A percentile compares a stretch with the other conserved stretches of the same genome.
Evolutionary conservation across 1,139 yeast species (phyloP).

Genomic region (Yamadazyma sp.): DNA sequence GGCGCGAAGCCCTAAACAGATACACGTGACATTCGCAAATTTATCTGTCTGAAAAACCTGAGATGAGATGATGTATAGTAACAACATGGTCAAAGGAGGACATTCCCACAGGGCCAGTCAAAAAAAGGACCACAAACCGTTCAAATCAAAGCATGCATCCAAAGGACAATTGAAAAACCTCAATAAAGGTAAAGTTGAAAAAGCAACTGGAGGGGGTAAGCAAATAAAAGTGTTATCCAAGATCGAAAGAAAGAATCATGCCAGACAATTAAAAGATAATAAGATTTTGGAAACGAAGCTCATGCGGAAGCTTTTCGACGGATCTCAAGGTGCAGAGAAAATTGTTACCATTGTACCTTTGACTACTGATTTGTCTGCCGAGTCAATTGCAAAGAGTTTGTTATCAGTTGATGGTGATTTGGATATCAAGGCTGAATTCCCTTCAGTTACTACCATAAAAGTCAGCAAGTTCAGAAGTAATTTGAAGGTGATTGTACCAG

Average conservation of each 20-base stretch:
- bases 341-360: conserved; percentile 79
- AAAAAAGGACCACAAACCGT: conserved; percentile 83
- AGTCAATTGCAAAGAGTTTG: conserved; percentile 54
- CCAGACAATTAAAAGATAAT: conserved; percentile 73
- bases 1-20: conserved; percentile 11
- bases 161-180: conserved; percentile 81
- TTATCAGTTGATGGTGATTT: conserved; percentile 29
- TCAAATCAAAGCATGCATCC: conserved; percentile 89
- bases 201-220: conserved; percentile 40
- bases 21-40: conserved; percentile 12
- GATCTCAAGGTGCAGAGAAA: conserved; percentile 77
- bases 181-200: conserved; percentile 87
- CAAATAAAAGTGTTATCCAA: conserved; percentile 53
- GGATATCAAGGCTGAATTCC: conserved; percentile 33
- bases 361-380: conserved; percentile 66
- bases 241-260: conserved; percentile 72
- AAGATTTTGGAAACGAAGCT: conserved; percentile 59
- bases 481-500: conserved; percentile 74
- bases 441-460: conserved; percentile 50
- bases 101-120: conserved; percentile 78
- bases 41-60: conserved; percentile 8
- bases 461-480: conserved; percentile 72
- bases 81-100: conserved; percentile 58
- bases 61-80: conserved; percentile 12
- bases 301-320: conserved; percentile 72